Base-by-base conservation (phyloP, 345 rosid genomes). In the Populus davidiana region DNA sequence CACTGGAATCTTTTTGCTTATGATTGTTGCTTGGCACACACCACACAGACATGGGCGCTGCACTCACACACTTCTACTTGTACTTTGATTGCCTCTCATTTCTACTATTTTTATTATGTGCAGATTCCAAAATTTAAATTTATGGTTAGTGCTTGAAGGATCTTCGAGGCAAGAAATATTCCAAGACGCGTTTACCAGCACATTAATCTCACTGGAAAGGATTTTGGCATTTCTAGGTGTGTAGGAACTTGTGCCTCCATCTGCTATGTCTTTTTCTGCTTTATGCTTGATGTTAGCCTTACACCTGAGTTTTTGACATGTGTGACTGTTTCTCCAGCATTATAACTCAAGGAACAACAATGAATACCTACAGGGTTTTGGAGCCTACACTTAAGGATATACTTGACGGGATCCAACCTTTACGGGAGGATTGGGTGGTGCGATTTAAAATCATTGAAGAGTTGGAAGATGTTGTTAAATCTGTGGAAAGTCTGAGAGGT, bases 401-500 rank as follows among this genome's bases (percentile, higher is more conserved):
- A 69, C 94, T 95, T 75, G 75, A 72, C 20, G 88, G 85, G 59
- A 76, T 93, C 80, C 82, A 79, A 67, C 99, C 99, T 62, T 59
- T 77, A 39, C 81, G 79, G 21, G 87, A 85, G 25, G 94, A 93
- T 78, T 85, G 90, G 93, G 83, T 21, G 41, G 81, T 72, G 0
- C 81, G 98, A 72, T 67, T 50, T 56, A 76, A 31, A 33, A 78
- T 95, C 75, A 85, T 95, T 43, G 78, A 82, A 75, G 94, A 93
- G 68, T 72, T 95, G 80, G 83, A 84, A 54, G 75, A 72, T 21
- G 86, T 88, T 44, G 84, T 93, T 75, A 83, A 59, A 72, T 89
- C 97, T 14, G 75, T 95, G 70, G 94, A 89, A 63, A 86, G 88
- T 80, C 81, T 95, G 67, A 88, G 91, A 93, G 99, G 99, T 94